Evolutionary conservation across 768 basidiomycete genomes (phyloP).

Genomic region (Pilatotrama ljubarskyi): DNA sequence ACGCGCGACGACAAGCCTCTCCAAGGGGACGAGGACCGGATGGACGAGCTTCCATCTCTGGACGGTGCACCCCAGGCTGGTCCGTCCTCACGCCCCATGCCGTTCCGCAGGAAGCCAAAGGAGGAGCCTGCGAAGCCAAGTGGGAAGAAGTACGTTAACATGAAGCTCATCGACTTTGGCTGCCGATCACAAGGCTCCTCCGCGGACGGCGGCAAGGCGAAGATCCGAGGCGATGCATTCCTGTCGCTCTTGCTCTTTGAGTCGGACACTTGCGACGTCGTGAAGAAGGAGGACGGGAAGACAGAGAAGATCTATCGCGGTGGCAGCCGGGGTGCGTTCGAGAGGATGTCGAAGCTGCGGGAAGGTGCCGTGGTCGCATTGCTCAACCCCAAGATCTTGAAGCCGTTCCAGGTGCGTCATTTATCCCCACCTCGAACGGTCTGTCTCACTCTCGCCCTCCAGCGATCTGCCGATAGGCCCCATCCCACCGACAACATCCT

Average conservation of each 20-base stretch:
- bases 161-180: slow-evolving; percentile 84
- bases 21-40: slow-evolving; percentile 32
- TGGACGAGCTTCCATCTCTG: slow-evolving; percentile 21
- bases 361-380: slow-evolving; percentile 91
- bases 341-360: slow-evolving; percentile 78
- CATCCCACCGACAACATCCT: slow-evolving; percentile 83
- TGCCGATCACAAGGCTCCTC: slow-evolving; percentile 54
- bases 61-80: slow-evolving; percentile 16
- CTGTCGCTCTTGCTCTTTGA: slow-evolving; percentile 88
- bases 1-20: slow-evolving; percentile 43
- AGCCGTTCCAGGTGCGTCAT: slow-evolving; percentile 73
- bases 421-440: not conserved
- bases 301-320: slow-evolving; percentile 76
- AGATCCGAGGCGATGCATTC: slow-evolving; percentile 79
- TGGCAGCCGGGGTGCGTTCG: slow-evolving; percentile 91
- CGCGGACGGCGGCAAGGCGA: slow-evolving; percentile 53
- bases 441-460: not conserved
- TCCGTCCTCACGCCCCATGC: slow-evolving; percentile 5
- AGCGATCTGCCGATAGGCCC: slow-evolving; percentile 56
- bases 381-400: slow-evolving; percentile 83
- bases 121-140: slow-evolving; percentile 41
- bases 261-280: slow-evolving; percentile 66
- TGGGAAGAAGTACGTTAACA: slow-evolving; percentile 82
- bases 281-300: slow-evolving; percentile 52
- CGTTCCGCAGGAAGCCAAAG: slow-evolving; percentile 33